Base-by-base conservation (phyloP, 2,329 filamentous ascomycete species). In the Phyllosticta paracitricarpa region DNA sequence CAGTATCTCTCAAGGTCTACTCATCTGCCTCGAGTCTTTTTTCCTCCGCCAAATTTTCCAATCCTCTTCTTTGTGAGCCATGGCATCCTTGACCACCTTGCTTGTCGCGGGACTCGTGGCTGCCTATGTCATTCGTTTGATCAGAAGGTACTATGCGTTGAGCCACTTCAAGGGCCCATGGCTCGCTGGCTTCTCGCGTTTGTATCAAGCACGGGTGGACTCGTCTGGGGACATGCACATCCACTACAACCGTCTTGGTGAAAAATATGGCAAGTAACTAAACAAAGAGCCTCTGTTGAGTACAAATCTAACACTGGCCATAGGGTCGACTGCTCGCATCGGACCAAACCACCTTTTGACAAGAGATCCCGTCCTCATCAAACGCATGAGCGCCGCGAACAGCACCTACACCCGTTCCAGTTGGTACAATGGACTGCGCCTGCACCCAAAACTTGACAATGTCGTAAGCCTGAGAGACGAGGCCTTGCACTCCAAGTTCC, bases 271-370 rank as follows among this genome's bases (percentile, higher is more conserved):
- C 73, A 58, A 68, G 69, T 68, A 40, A 14, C 51, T 28, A 25
- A n/a, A 40, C 8, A 28, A 17, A 14, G n/a, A 48, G 40, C 1
- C 40, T 35, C 2, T 24, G 35, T 22, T 9, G 12, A 24, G 1
- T 12, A 28, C 17, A 2, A 9, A 9, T 33, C 52, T 61, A 33
- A 56, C 17, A 3, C 12, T 8, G 53, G 25, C 9, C 9, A n/a
- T 53, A 61, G 35, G 59, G 5, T 25, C 54, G 17, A 61, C 54
- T 22, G 75, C 74, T 64, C 62, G 79, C 33, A 72, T 79, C n/a
- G 75, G 77, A 0, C 80, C 81, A 2, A 79, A 77, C 25, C 68
- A 81, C 58, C 71, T 82, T 54, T 67, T 81, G 61, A 81, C 80
- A 0, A 77, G 77, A 6, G 79, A 79, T 51, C 73, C 80, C 0